Percentiles rank a stretch among this genome's conserved stretches.
Evolutionary conservation across 257 asterid species (phyloP).

Genomic region (Jasminum sambac): DNA sequence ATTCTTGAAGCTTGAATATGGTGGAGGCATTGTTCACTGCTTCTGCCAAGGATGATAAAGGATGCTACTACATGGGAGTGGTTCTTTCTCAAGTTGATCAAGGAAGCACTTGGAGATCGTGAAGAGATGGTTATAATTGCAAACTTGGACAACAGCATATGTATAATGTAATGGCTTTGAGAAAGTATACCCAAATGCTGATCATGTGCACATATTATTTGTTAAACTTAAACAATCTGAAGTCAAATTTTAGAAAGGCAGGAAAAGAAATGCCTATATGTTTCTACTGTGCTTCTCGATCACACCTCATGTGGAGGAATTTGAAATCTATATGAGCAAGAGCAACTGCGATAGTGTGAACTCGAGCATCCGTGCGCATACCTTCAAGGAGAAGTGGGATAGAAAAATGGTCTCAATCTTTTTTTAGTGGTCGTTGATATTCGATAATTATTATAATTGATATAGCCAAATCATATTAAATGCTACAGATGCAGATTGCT

Average conservation of each 20-base stretch:
- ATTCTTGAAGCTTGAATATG: constrained; percentile 7
- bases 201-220: too few species aligned
- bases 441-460: background rate
- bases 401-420: background rate
- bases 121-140: too few species aligned
- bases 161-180: too few species aligned
- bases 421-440: background rate
- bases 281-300: background rate
- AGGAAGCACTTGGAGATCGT: constrained; percentile 8
- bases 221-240: background rate
- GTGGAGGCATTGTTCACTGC: constrained; percentile 7
- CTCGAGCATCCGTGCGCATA: background rate
- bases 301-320: constrained; percentile 4
- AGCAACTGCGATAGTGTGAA: background rate
- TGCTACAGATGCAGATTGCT: too few species aligned
- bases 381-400: constrained; percentile 4
- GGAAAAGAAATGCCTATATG: constrained; percentile 2
- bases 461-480: constrained; percentile 1
- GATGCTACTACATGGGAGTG: constrained; percentile 3
- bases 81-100: constrained; percentile 7
- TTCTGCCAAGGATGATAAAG: too few species aligned
- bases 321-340: background rate
- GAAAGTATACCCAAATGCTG: too few species aligned
- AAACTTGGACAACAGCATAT: too few species aligned
- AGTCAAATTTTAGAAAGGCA: constrained; percentile 2